Evolutionary conservation across 768 basidiomycete species (phyloP), one percentile per base, ranked within the genome.

Genomic region (Chalciporus piperatus): DNA sequence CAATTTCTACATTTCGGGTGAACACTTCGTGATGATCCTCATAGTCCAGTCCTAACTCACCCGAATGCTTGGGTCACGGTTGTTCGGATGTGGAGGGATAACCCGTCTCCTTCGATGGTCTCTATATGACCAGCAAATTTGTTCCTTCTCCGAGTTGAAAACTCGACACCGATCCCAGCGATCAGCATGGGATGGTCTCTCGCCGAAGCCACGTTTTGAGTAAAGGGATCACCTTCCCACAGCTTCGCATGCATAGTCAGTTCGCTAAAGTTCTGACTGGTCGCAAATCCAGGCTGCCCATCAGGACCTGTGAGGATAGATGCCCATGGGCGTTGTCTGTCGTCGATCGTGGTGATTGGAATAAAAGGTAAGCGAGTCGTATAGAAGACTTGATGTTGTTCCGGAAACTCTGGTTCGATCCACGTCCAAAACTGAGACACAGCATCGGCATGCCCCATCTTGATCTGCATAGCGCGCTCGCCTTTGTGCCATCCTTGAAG

Each of bases 101-200:
- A 48, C 1, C 61, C 55, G 25, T 67, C 63, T 27, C 58, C 47
- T 39, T 72, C 64, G 16, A 77, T 48, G 7, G 63, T 67, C 6
- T 69, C 59, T 10, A 83, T 64, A 19, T 63, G 64, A 14, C 85
- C 85, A 0, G 82, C 83, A 52, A 86, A 79, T 61, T 85, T 86
- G 57, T 83, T 84, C 49, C 85, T 73, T 55, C 81, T 63, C 19
- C 85, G 66, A 3, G 82, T 84, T 28, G 75, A 67, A 45, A 82
- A 75, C 51, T 86, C 80, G 42, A 86, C 73, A 1, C 83, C 85
- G 37, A 86, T 79, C 0, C 85, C 83, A 4, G 81, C 82, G 16
- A 81, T 69, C 19, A 83, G 63, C 52, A 68, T 66, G 1, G 59
- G 55, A 4, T 17, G 13, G 1, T 32, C 41, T 12, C 6, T 50